A percentile compares a stretch with the other conserved stretches of the same genome.
Evolutionary conservation across 805 yeast genomes (phyloP).

Genomic region (Saccharomyces kudriavzevii): DNA sequence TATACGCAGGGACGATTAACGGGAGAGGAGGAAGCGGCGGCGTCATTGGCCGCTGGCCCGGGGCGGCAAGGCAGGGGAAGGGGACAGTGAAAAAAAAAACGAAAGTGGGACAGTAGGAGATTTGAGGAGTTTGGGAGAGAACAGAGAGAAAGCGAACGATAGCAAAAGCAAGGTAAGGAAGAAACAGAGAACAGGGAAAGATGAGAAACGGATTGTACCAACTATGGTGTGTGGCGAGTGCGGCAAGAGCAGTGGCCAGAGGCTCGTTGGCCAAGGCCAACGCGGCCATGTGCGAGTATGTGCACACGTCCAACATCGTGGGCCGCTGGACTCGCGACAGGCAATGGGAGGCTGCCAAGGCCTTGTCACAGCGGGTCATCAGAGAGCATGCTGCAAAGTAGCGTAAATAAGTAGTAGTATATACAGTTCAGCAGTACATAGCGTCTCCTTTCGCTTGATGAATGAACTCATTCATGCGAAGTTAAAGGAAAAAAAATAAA

Average conservation of each 20-base stretch:
- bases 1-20: neutral
- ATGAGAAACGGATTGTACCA: neutral
- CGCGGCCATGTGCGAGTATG: neutral
- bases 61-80: neutral
- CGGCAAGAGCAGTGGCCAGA: neutral
- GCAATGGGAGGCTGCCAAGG: neutral
- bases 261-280: neutral
- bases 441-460: neutral
- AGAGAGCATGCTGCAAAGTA: neutral
- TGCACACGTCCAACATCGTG: neutral
- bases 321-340: neutral
- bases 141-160: neutral
- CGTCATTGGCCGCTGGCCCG: neutral
- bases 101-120: neutral
- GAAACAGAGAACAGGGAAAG: neutral
- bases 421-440: too few relatives aligned
- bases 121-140: neutral
- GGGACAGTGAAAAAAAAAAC: neutral
- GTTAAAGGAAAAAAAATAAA: constrained; percentile 12
- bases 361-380: neutral
- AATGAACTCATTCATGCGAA: constrained; percentile 25
- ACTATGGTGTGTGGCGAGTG: neutral
- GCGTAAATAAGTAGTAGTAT: neutral
- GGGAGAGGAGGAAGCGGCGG: neutral
- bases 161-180: neutral